These are phyloP conservation scores for Rubroboletus pulcherrimus DNA, from an alignment of 768 basidiomycete genomes.

Conservation along the genomic window DNA sequence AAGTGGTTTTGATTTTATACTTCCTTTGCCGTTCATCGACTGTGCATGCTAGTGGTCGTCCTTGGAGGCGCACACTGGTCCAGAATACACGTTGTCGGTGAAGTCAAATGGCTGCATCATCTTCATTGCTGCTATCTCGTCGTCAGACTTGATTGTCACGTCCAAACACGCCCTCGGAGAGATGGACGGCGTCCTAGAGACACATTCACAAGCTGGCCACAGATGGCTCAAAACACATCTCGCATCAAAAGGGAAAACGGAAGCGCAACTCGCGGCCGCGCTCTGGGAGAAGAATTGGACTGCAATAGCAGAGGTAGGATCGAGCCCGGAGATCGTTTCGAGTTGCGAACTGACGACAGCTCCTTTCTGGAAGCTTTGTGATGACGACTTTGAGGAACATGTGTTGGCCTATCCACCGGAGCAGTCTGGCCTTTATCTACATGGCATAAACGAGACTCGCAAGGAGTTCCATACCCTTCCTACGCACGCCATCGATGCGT, in stretches of 20 bases:
- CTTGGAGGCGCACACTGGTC: constrained; percentile 61
- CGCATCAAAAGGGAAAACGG: constrained; percentile 53
- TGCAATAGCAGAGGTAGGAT: constrained; percentile 81
- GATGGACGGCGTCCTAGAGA: constrained; percentile 37
- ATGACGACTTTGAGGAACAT: constrained; percentile 96
- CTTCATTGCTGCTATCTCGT: constrained; percentile 82
- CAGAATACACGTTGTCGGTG: constrained; percentile 82
- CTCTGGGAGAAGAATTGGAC: constrained; percentile 87
- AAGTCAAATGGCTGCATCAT: constrained; percentile 98
- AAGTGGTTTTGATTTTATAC: neutral
- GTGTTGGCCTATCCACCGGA: constrained; percentile 81
- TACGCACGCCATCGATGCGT: constrained; percentile 62
- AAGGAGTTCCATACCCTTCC: constrained; percentile 69
- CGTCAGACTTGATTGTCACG: constrained; percentile 72
- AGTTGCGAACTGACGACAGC: neutral
- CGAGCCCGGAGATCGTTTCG: neutral
- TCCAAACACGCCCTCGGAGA: constrained; percentile 90
- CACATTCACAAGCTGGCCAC: constrained; percentile 83
- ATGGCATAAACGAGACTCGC: constrained; percentile 78
- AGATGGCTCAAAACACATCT: constrained; percentile 71
- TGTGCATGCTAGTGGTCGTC: constrained; percentile 62
- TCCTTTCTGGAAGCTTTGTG: constrained; percentile 70
- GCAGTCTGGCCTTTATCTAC: constrained; percentile 85
- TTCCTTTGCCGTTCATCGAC: neutral
- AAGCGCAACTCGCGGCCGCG: constrained; percentile 65